A percentile compares a stretch with the other conserved stretches of the same genome.
phyloP scores from a whole-genome alignment of 1,139 yeast species.

The Nakaseomyces uthaithaninus region DNA sequence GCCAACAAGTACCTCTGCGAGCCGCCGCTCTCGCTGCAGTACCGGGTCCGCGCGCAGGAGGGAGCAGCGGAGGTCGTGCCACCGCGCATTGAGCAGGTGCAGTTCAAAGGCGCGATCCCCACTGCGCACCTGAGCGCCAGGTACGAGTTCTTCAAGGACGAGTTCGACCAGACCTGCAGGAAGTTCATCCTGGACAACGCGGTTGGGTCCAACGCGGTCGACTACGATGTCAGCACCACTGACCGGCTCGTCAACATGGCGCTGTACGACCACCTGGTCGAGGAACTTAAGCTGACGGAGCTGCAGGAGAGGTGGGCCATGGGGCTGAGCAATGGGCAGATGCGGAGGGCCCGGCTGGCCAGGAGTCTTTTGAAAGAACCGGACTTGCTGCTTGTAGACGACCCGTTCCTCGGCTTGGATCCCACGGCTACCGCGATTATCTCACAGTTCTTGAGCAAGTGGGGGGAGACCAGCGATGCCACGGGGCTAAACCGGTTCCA shows the following conservation, averaged over 20 bases:
- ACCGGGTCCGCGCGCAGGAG: constrained; percentile 12
- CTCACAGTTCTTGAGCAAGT: constrained; percentile 39
- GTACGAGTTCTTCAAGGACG: constrained; percentile 78
- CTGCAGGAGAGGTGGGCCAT: constrained; percentile 69
- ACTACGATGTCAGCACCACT: constrained; percentile 24
- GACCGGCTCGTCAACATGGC: constrained; percentile 29
- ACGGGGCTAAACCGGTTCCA: constrained; percentile 12
- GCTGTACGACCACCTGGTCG: constrained; percentile 39
- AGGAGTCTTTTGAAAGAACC: constrained; percentile 61
- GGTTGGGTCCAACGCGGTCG: constrained; percentile 25
- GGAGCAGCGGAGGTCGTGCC: neutral
- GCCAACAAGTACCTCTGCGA: constrained; percentile 24
- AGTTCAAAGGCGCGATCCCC: constrained; percentile 56
- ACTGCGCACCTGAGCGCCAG: constrained; percentile 82
- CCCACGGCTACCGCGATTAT: constrained; percentile 60
- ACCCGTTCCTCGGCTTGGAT: constrained; percentile 87
- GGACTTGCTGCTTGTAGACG: constrained; percentile 64
- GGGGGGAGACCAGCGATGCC: constrained; percentile 14
- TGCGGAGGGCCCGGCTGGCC: constrained; percentile 82
- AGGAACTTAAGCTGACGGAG: constrained; percentile 47
- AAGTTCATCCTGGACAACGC: constrained; percentile 43
- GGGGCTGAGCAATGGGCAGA: constrained; percentile 87
- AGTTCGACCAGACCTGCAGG: constrained; percentile 68
- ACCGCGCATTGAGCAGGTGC: constrained; percentile 36
- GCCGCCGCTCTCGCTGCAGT: constrained; percentile 24